Evolutionary conservation across 768 basidiomycete genomes (phyloP), one percentile per base, ranked within the genome.

Genomic region (Naematelia aurantialba): DNA sequence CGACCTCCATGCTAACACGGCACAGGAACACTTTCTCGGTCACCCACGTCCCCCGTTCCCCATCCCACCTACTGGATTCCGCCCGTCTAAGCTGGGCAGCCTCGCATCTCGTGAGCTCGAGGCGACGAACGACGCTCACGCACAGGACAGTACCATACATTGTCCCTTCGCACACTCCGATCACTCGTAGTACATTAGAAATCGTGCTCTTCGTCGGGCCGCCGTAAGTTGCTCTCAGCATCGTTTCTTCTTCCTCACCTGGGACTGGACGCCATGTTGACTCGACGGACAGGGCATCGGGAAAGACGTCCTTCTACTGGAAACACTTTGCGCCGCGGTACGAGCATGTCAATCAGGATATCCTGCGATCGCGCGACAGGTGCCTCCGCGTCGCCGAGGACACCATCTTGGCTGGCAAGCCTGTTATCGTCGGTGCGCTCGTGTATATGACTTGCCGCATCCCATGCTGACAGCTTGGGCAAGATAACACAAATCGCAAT

Each of bases 401-500:
- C 22, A 81, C 82, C 0, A 68, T 92, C 29, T 68, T 74, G 24
- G 79, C 78, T 0, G 84, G 84, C 1, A 80, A 83, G 70, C 86
- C 85, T 55, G 87, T 87, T 67, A 88, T 92, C 12, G 81, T 97
- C 45, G 91, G 89, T 87, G 61, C 62, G 83, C 14, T 42, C 42
- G 3, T 10, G 13, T 39, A 25, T 46, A 21, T 39, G 34, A 39
- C 34, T 39, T 39, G 34, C 8, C 8, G 34, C n/a, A 4, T 19
- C 4, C 25, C 13, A 22, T 42, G 39, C 26, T 45, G 45, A 24
- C 17, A 8, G n/a, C n/a, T n/a, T n/a, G 5, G 26, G 1, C 3
- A 55, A 91, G 92, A 97, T 73, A 96, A 94, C 73, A 96, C 93
- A n/a, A 94, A 94, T 75, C 84, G 90, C 11, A 83, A 91, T 66